phyloP scores from a whole-genome alignment of 1,139 yeast genomes.

The Taphrina deformans region DNA sequence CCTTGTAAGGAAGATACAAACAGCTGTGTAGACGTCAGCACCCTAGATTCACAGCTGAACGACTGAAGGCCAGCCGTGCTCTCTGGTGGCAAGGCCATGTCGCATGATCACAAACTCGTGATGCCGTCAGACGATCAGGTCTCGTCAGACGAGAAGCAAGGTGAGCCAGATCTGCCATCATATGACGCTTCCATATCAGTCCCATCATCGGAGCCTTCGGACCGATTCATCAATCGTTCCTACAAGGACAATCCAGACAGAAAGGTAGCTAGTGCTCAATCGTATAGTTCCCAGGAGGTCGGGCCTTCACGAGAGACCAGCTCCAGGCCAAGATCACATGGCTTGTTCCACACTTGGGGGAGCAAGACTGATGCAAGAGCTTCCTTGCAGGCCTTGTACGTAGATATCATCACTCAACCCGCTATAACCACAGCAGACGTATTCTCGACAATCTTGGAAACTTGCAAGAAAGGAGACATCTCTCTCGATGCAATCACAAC shows the following conservation, averaged over 20 bases:
- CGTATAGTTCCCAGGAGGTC: background rate
- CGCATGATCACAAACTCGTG: background rate
- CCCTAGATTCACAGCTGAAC: too few relatives aligned
- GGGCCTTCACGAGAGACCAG: background rate
- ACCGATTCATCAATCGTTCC: background rate
- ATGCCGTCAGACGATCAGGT: background rate
- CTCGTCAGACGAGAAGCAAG: background rate
- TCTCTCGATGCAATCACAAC: background rate
- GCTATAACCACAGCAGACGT: constrained; percentile 1
- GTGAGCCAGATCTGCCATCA: background rate
- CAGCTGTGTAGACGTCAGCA: too few relatives aligned
- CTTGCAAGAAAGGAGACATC: constrained; percentile 5
- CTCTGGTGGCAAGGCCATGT: too few relatives aligned
- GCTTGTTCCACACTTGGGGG: background rate
- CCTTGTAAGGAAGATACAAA: too few relatives aligned
- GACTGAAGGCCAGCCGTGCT: too few relatives aligned
- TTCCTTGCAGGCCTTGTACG: constrained; percentile 5
- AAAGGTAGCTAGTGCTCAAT: background rate
- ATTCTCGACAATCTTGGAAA: constrained; percentile 5
- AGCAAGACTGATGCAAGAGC: background rate
- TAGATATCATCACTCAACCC: constrained; percentile 6
- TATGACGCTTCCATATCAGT: background rate
- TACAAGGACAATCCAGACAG: background rate
- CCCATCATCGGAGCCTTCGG: background rate
- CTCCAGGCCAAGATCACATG: background rate